Evolutionary conservation across 2,329 filamentous ascomycete genomes (phyloP).

Genomic region (Verticillium tricorpus): DNA sequence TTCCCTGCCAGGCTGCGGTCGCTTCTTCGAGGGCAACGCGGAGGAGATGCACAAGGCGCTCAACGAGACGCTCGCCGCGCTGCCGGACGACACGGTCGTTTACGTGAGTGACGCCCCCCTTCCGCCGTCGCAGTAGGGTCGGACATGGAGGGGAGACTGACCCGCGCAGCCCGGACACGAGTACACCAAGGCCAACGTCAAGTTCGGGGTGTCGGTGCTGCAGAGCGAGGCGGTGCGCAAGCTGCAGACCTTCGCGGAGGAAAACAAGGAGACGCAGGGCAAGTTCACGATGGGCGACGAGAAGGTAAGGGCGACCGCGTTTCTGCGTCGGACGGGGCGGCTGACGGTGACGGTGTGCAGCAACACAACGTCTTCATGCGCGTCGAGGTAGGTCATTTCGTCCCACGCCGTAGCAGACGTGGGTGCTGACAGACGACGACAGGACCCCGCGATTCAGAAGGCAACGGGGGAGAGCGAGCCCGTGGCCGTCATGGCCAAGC

Average conservation of each 20-base stretch:
- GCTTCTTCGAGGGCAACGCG: conserved; percentile 90
- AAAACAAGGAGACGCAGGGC: conserved; percentile 85
- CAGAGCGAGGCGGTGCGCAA: conserved; percentile 73
- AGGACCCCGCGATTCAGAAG: conserved; percentile 82
- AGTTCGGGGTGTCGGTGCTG: conserved; percentile 74
- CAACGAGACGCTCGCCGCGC: conserved; percentile 73
- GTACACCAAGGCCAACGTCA: conserved; percentile 96
- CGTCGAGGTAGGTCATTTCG: conserved; percentile 55
- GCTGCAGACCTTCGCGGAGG: conserved; percentile 69
- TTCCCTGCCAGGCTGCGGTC: conserved; percentile 66
- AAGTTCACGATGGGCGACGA: conserved; percentile 97
- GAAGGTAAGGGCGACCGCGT: conserved; percentile 56
- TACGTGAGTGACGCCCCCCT: conserved; percentile 56
- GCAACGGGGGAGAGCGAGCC: conserved; percentile 76
- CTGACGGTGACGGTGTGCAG: conserved; percentile 35
- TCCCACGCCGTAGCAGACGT: too few relatives aligned
- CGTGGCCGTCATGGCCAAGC: conserved; percentile 75
- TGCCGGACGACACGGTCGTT: conserved; percentile 89
- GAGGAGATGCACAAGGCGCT: conserved; percentile 90
- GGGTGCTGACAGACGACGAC: conserved; percentile 8
- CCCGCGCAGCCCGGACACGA: conserved; percentile 76
- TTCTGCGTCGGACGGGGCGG: background rate
- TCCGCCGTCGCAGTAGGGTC: too few relatives aligned
- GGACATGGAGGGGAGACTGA: background rate
- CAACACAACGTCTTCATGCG: conserved; percentile 97